Evolutionary conservation across 108 stramenopile species (phyloP).

Genomic region (Skeletonema grethae): DNA sequence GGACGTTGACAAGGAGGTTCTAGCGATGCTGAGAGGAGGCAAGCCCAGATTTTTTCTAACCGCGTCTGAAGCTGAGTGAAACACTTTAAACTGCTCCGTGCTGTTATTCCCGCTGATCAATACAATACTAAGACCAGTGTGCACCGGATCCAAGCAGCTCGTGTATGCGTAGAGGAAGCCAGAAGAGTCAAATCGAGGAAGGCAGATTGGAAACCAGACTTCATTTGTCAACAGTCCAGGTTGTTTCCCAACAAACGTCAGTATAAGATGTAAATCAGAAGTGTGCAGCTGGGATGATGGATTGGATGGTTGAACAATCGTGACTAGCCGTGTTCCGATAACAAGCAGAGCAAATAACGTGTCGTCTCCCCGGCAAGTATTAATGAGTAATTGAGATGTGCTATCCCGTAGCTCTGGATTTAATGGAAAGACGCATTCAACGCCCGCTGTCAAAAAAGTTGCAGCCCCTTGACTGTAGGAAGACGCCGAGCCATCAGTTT

Average conservation of each 20-base stretch:
- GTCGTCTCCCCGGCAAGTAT: conserved; percentile 31
- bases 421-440: conserved; percentile 68
- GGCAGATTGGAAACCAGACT: conserved; percentile 80
- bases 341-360: conserved; percentile 67
- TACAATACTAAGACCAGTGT: conserved; percentile 55
- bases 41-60: conserved; percentile 52
- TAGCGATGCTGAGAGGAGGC: conserved; percentile 31
- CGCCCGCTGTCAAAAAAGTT: conserved; percentile 59
- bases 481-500: background rate
- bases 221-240: conserved; percentile 62
- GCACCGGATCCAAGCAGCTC: conserved; percentile 52
- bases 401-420: conserved; percentile 62
- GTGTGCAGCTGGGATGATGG: conserved; percentile 64
- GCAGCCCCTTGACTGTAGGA: conserved; percentile 17
- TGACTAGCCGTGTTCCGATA: conserved; percentile 57
- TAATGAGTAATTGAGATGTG: conserved; percentile 48
- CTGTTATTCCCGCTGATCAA: conserved; percentile 61
- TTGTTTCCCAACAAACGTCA: conserved; percentile 66
- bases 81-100: conserved; percentile 75
- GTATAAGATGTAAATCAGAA: conserved; percentile 71
- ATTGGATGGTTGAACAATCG: conserved; percentile 66
- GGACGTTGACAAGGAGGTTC: conserved; percentile 32
- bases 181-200: conserved; percentile 76
- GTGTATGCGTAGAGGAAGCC: conserved; percentile 81
- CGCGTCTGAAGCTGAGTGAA: conserved; percentile 45